Base-by-base conservation (phyloP, 192 early-diverging fungal genomes). In the Umbelopsis sp. region DNA sequence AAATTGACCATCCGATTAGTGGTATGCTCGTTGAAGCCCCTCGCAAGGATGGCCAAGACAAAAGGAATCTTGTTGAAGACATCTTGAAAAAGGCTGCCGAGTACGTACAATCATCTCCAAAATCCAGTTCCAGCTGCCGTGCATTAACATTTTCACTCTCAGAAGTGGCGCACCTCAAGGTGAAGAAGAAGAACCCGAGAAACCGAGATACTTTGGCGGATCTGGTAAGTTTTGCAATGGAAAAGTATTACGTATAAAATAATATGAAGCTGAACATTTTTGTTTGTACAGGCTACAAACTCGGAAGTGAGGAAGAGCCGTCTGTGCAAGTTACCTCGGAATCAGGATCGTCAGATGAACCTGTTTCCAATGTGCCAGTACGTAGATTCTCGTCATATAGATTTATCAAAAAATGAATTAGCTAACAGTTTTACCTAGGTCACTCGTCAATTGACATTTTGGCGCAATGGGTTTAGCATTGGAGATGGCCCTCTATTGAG, bases 381-480 rank as follows among this genome's bases (percentile, higher is more conserved):
- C n/a, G 41, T 25, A 30, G 20, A 72, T 51, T 45, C 22, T 12
- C 68, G 66, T 0, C 1, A 49, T 21, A 58, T 18, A 47, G 6
- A 45, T 72, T 64, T 46, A 15, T 3, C 18, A 64, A 18, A 23
- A 41, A 1, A 41, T 41, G 37, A 6, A 10, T 41, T 6, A 30
- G 37, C 37, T 41, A 10, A 41, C 37, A 41, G 10, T 51, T 49
- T 25, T 51, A 46, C 18, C n/a, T 77, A 90, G 82, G 86, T 84
- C 20, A 82, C 75, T 35, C 87, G 97, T 27, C 81, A 88, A 49
- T 82, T 99, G 66, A 98, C 93, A 13, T 98, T 99, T 71, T 99
- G 96, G 94, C 83, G 90, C 67, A 92, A 97, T 73, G 97, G 97
- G 65, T 99, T 98, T 73, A 96, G 91, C 61, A 84, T 99, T 72